phyloP scores from a whole-genome alignment of 2,329 filamentous ascomycete genomes.

The Cytospora paraplurivora region DNA sequence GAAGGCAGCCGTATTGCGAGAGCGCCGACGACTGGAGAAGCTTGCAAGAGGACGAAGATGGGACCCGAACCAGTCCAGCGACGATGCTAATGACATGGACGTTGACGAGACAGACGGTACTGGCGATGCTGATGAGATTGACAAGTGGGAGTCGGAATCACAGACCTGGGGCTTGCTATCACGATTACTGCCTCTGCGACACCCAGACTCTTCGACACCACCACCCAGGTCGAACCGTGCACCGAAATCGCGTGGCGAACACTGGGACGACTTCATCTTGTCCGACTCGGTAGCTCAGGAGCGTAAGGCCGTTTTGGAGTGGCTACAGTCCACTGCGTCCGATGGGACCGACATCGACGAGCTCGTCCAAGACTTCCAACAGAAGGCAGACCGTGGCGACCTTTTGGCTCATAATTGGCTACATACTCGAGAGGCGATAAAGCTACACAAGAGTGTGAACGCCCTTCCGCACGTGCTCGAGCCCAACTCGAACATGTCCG shows the following conservation, averaged over 20 bases:
- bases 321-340: conserved; percentile 79
- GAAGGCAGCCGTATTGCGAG: conserved; percentile 46
- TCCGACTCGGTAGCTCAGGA: conserved; percentile 75
- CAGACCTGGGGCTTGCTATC: conserved; percentile 89
- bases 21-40: conserved; percentile 43
- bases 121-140: conserved; percentile 47
- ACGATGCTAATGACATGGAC: conserved; percentile 58
- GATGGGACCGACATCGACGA: conserved; percentile 72
- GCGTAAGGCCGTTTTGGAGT: conserved; percentile 77
- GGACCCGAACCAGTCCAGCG: conserved; percentile 36
- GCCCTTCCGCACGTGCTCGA: conserved; percentile 67
- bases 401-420: conserved; percentile 89
- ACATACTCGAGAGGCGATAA: conserved; percentile 87
- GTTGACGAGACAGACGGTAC: conserved; percentile 52
- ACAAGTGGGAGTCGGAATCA: conserved; percentile 76
- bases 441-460: conserved; percentile 80
- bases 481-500: conserved; percentile 59
- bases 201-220: conserved; percentile 46
- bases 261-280: conserved; percentile 73
- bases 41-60: conserved; percentile 35
- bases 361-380: conserved; percentile 74
- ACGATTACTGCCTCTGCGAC: conserved; percentile 71
- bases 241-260: conserved; percentile 38
- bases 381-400: conserved; percentile 75
- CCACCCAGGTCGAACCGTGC: conserved; percentile 31